These are phyloP conservation scores for Nakataea oryzae DNA, from an alignment of 2,329 filamentous ascomycete species.

Conservation along the genomic window DNA sequence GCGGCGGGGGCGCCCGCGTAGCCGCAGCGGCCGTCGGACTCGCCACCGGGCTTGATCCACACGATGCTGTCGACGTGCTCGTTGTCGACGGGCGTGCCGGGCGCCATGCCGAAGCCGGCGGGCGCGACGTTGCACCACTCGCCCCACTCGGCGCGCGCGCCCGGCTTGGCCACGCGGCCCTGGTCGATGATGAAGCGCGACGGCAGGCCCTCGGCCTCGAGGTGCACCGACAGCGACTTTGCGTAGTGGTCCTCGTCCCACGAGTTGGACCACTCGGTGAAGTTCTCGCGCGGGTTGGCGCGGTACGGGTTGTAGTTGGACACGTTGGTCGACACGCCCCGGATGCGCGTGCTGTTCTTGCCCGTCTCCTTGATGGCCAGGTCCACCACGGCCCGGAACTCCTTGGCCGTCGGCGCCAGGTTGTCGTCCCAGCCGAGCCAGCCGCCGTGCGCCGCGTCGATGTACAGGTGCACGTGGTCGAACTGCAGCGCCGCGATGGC, in stretches of 20 bases:
- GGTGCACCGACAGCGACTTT: slow-evolving; percentile 23
- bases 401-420: slow-evolving; percentile 25
- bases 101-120: slow-evolving; percentile 26
- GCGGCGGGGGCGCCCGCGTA: slow-evolving; percentile 23
- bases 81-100: slow-evolving; percentile 23
- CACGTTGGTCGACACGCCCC: slow-evolving; percentile 27
- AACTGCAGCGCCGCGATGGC: slow-evolving; percentile 27
- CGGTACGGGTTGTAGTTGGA: slow-evolving; percentile 23
- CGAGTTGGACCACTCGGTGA: slow-evolving; percentile 26
- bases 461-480: slow-evolving; percentile 25
- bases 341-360: slow-evolving; percentile 17
- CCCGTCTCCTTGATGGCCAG: slow-evolving; percentile 13
- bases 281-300: slow-evolving; percentile 24
- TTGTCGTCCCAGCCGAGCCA: slow-evolving; percentile 31
- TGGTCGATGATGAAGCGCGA: slow-evolving; percentile 33
- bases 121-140: slow-evolving; percentile 33
- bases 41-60: slow-evolving; percentile 34
- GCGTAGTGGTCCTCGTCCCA: slow-evolving; percentile 31
- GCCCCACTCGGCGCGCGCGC: slow-evolving; percentile 26
- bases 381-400: slow-evolving; percentile 26
- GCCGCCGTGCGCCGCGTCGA: slow-evolving; percentile 30
- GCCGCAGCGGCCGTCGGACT: slow-evolving; percentile 30
- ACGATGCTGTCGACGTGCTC: slow-evolving; percentile 28
- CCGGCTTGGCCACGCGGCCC: slow-evolving; percentile 26
- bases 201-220: slow-evolving; percentile 26